Base-by-base conservation (phyloP, 2,329 filamentous ascomycete species). In the Sclerotinia glacialis region DNA sequence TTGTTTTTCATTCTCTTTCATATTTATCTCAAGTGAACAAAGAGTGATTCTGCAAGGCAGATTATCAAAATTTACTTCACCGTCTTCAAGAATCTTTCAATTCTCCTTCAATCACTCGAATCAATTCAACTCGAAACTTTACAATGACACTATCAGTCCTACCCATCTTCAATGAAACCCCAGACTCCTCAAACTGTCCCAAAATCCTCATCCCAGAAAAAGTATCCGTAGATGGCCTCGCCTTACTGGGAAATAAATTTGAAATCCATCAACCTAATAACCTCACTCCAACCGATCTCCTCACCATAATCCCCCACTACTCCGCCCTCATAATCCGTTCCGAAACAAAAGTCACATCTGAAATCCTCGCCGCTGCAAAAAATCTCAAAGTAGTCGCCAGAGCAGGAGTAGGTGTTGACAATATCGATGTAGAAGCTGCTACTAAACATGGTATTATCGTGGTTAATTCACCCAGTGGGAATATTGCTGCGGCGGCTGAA, bases 341-440 rank as follows among this genome's bases (percentile, higher is more conserved):
- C 47, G 91, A 93, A 78, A 94, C 91, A 1, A 90, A 93, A 74
- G 90, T 94, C 68, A 93, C 89, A 0, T 83, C 88, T 0, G 79
- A 83, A 3, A 82, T 94, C 0, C 82, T 94, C 16, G 78, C 80
- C 16, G 88, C 87, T 1, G 90, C 86, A 12, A 85, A 82, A 71
- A 89, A 86, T 67, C 82, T 94, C 62, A 89, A 89, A 71, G 91
- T 94, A 11, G 90, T 95, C 28, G 91, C 90, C 2, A 83, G 91
- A 68, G 91, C 91, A 16, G 91, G 91, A 16, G 91, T 94, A 1
- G 91, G 90, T 42, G 90, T 94, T 31, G 90, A 94, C 78, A 93
- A 94, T 78, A 91, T 95, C 59, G 84, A 94, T 74, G 88, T 94
- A 0, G 81, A 86, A 44, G 85, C 86, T 9, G 91, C 91, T 3